These are phyloP conservation scores for Starmerella riodocensis DNA, from an alignment of 805 yeast species.

Conservation along the genomic window DNA sequence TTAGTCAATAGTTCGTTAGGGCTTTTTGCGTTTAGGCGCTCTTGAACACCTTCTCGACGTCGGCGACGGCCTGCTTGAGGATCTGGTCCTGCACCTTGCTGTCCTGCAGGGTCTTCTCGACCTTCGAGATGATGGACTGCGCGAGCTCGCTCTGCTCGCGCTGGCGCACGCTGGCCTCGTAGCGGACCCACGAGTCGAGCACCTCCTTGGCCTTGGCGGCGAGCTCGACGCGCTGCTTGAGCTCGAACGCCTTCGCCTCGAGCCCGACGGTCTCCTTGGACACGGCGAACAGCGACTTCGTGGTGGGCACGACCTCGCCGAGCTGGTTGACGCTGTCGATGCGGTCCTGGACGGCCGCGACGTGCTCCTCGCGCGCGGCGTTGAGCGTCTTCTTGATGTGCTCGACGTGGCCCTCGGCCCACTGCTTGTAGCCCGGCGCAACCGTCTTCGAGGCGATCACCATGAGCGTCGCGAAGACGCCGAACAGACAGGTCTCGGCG, in stretches of 20 bases:
- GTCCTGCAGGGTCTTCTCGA: conserved; percentile 68
- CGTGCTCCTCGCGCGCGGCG: conserved; percentile 80
- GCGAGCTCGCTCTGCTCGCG: conserved; percentile 88
- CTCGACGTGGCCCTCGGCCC: conserved; percentile 78
- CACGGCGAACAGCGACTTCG: conserved; percentile 81
- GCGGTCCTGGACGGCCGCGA: conserved; percentile 84
- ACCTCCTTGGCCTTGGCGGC: conserved; percentile 87
- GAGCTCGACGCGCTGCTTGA: conserved; percentile 78
- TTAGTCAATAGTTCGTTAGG: no score
- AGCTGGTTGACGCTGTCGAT: conserved; percentile 76
- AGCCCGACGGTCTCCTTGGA: conserved; percentile 94
- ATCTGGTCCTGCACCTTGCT: conserved; percentile 89
- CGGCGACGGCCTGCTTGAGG: conserved; percentile 80
- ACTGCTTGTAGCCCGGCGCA: conserved; percentile 89
- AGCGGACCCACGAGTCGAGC: conserved; percentile 97
- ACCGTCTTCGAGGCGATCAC: conserved; percentile 69
- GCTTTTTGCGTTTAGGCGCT: conserved; percentile 15
- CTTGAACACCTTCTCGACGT: conserved; percentile 70
- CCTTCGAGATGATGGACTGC: conserved; percentile 73
- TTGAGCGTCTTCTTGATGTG: conserved; percentile 71
- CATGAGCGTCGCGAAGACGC: conserved; percentile 65
- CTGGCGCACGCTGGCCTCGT: conserved; percentile 92
- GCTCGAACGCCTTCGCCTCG: conserved; percentile 88
- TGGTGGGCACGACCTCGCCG: conserved; percentile 81
- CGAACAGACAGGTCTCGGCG: conserved; percentile 80